A percentile compares a stretch with the other conserved stretches of the same genome.
Evolutionary conservation across 2,329 filamentous ascomycete species (phyloP).

Genomic region (Tolypocladium album): DNA sequence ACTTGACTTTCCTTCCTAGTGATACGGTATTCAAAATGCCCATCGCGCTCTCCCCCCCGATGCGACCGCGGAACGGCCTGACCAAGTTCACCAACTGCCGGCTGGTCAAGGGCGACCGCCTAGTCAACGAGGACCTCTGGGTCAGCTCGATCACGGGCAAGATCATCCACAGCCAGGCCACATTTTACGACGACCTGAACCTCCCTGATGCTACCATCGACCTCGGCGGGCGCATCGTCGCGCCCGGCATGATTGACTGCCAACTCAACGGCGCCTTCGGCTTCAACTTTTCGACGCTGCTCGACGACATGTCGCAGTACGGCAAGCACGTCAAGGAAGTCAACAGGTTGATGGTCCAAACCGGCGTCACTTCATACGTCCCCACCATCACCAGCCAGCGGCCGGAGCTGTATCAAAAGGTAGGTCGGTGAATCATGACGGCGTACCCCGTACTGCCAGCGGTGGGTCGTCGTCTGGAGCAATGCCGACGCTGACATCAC

Average conservation of each 20-base stretch:
- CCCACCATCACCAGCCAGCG: constrained; percentile 77
- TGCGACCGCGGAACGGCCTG: constrained; percentile 41
- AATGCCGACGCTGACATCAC: neutral
- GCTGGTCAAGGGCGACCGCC: constrained; percentile 53
- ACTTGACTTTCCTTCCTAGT: neutral
- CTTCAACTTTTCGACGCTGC: constrained; percentile 79
- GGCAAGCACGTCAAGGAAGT: constrained; percentile 60
- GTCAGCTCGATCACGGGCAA: constrained; percentile 73
- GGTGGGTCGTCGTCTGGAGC: neutral
- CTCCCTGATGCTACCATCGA: constrained; percentile 68
- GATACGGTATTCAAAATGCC: constrained; percentile 25
- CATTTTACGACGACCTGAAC: constrained; percentile 57
- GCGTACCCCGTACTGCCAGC: too few relatives aligned
- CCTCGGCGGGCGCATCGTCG: constrained; percentile 71
- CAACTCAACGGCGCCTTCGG: constrained; percentile 90
- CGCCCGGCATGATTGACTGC: constrained; percentile 80
- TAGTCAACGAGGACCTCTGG: constrained; percentile 79
- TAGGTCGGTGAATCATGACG: neutral
- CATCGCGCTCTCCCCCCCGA: constrained; percentile 28
- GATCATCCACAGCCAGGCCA: constrained; percentile 60
- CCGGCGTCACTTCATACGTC: constrained; percentile 79
- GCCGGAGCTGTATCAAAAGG: constrained; percentile 72
- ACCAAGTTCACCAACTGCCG: constrained; percentile 87
- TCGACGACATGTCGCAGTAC: constrained; percentile 59
- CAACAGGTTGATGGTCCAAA: constrained; percentile 61